These are phyloP conservation scores for Aspergillus ellipticus DNA, from an alignment of 495 filamentous ascomycete species.

Conservation along the genomic window DNA sequence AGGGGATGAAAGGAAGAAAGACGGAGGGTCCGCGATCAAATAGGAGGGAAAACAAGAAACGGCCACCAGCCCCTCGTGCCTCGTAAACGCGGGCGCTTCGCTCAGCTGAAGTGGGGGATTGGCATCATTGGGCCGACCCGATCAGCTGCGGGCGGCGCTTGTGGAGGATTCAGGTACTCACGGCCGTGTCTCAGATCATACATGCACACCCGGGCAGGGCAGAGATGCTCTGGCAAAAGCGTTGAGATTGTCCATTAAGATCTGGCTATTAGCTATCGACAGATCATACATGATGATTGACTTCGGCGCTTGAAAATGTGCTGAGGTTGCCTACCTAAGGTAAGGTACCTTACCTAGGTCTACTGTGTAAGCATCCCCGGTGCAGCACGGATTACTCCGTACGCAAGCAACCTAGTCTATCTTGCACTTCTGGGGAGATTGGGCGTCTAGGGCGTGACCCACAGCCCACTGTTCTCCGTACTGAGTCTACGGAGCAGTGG, in stretches of 20 bases:
- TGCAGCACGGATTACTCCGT: too few relatives aligned
- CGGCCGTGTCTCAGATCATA: background rate
- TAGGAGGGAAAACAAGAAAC: background rate
- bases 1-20: conserved; percentile 10
- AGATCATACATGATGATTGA: background rate
- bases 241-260: background rate
- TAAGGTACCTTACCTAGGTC: too few relatives aligned
- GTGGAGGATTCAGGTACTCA: background rate
- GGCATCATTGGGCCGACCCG: conserved; percentile 9
- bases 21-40: background rate
- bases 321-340: background rate
- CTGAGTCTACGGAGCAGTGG: too few relatives aligned
- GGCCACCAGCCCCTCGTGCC: conserved; percentile 2
- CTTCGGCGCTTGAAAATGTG: background rate
- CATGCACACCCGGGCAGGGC: too few relatives aligned
- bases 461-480: background rate
- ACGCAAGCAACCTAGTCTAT: too few relatives aligned
- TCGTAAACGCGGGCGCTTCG: conserved; percentile 2
- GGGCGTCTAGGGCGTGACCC: background rate
- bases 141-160: conserved; percentile 1
- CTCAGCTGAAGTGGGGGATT: conserved; percentile 13
- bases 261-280: background rate
- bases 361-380: too few relatives aligned
- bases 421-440: background rate
- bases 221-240: background rate